Evolutionary conservation across 352 stramenopile genomes (phyloP).

Genomic region (Globisporangium ultimum): DNA sequence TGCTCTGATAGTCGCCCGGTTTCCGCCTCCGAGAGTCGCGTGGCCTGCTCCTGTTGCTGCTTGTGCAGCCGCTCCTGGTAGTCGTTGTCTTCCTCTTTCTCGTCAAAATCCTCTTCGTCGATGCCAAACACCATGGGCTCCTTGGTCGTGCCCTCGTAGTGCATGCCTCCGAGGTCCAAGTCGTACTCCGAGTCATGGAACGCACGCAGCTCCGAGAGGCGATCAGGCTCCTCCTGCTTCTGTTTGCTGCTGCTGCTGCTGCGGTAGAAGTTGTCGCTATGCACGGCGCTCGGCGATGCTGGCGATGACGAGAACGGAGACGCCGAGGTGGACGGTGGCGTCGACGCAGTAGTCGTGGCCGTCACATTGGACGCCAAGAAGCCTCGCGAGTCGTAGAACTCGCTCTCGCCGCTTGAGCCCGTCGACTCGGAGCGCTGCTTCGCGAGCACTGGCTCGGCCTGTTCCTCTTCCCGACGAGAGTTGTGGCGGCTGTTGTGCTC

Average conservation of each 20-base stretch:
- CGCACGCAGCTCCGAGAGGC: constrained; percentile 45
- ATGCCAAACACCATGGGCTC: background rate
- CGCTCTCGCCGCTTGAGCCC: constrained; percentile 16
- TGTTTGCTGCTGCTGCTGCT: constrained; percentile 1
- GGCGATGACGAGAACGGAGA: constrained; percentile 37
- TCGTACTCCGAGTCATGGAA: constrained; percentile 67
- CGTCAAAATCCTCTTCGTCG: constrained; percentile 5
- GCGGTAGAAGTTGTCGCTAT: constrained; percentile 26
- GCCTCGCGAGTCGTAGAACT: constrained; percentile 35
- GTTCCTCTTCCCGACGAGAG: background rate
- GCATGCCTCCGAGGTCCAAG: constrained; percentile 30
- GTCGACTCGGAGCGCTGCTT: constrained; percentile 13
- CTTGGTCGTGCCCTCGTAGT: background rate
- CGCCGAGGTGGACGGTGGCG: constrained; percentile 2
- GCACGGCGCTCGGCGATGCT: constrained; percentile 29
- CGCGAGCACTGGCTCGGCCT: background rate
- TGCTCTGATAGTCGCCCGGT: too few relatives aligned
- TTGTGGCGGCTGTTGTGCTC: constrained; percentile 16
- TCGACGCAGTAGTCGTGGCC: constrained; percentile 11
- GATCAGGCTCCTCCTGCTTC: constrained; percentile 19
- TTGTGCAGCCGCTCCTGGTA: constrained; percentile 4
- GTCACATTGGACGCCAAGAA: constrained; percentile 22
- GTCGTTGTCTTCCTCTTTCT: background rate
- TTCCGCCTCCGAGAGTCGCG: too few relatives aligned
- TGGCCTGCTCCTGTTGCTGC: constrained; percentile 14